Evolutionary conservation across 2,329 filamentous ascomycete species (phyloP).

Genomic region (Diaporthe sp.): DNA sequence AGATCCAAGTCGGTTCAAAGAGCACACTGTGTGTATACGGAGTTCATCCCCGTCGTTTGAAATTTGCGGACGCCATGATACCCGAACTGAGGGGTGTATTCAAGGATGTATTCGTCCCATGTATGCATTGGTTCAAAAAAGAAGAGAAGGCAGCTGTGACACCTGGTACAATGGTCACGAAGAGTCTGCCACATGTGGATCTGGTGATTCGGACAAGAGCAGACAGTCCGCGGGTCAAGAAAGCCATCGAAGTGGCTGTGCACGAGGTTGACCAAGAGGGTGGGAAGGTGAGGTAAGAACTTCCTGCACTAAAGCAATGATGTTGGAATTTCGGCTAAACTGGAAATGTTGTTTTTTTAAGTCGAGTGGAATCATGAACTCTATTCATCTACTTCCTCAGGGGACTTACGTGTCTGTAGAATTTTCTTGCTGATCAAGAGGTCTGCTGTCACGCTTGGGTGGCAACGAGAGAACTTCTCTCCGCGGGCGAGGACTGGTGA

Average conservation of each 20-base stretch:
- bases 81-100: neutral
- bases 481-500: too few relatives aligned
- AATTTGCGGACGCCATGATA: neutral
- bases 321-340: neutral
- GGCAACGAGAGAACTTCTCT: too few relatives aligned
- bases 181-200: too few relatives aligned
- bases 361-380: too few relatives aligned
- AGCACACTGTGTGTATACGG: neutral
- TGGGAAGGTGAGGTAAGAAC: neutral
- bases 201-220: neutral
- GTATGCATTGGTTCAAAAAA: neutral
- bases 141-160: neutral
- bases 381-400: too few relatives aligned
- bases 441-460: too few relatives aligned
- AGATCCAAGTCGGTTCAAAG: neutral
- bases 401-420: too few relatives aligned
- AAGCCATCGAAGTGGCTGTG: neutral
- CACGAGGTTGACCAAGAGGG: neutral
- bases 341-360: too few relatives aligned
- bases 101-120: conserved; percentile 16
- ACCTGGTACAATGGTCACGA: too few relatives aligned
- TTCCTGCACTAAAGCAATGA: neutral
- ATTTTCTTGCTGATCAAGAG: too few relatives aligned
- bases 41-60: neutral
- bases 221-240: neutral